phyloP scores from a whole-genome alignment of 345 rosid species.

The Isatis tinctoria region DNA sequence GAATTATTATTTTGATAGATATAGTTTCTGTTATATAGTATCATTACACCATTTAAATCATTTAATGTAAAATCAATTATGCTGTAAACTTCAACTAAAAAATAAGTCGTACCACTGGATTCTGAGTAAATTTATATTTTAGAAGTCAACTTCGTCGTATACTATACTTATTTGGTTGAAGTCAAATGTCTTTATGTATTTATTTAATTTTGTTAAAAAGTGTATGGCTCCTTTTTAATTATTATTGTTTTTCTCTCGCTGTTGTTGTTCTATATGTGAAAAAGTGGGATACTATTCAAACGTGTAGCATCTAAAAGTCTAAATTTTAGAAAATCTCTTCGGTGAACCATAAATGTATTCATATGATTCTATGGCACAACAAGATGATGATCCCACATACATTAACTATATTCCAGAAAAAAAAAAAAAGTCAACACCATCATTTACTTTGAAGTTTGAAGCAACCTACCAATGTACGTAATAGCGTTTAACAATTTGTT shows the following conservation, averaged over 20 bases:
- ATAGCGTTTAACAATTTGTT: too few species aligned
- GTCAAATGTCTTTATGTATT: too few species aligned
- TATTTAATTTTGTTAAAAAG: too few species aligned
- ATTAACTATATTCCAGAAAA: not conserved
- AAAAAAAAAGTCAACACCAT: not conserved
- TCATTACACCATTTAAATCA: too few species aligned
- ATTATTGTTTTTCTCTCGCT: too few species aligned
- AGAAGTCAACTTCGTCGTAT: too few species aligned
- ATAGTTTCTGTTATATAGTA: too few species aligned
- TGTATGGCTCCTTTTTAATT: too few species aligned
- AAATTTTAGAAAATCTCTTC: not conserved
- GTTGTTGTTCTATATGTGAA: not conserved
- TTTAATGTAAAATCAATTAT: not conserved
- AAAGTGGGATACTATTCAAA: not conserved
- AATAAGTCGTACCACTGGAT: too few species aligned
- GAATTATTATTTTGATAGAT: too few species aligned
- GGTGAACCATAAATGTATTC: not conserved
- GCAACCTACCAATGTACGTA: not conserved
- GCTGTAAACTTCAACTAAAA: too few species aligned
- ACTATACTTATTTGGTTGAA: not conserved
- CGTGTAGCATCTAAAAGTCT: not conserved
- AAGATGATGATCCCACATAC: not conserved
- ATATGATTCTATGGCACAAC: not conserved
- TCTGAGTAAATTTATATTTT: too few species aligned
- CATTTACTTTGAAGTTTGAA: constrained; percentile 2